Evolutionary conservation across 108 stramenopile species (phyloP).

Genomic region (Phaeodactylum tricornutum): DNA sequence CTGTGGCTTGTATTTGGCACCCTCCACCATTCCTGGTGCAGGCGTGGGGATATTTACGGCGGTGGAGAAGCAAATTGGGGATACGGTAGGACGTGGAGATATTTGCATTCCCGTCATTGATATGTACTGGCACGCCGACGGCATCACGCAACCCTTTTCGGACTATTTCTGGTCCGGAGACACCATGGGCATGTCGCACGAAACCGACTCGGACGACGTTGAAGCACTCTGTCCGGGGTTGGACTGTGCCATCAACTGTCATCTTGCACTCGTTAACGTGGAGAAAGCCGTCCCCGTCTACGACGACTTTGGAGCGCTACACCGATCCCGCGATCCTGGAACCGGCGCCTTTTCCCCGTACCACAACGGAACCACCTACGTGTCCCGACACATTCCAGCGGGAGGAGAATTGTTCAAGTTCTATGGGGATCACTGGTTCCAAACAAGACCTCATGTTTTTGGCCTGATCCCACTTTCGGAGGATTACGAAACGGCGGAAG

Average conservation of each 20-base stretch:
- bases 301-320: constrained; percentile 3
- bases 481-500: background rate
- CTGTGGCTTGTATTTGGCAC: constrained; percentile 38
- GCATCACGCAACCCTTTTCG: no score
- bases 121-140: constrained; percentile 36
- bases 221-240: constrained; percentile 31
- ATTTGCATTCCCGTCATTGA: constrained; percentile 41
- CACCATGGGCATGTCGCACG: background rate
- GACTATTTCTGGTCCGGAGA: constrained; percentile 12
- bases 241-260: constrained; percentile 30
- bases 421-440: constrained; percentile 63
- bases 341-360: constrained; percentile 35
- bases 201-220: background rate
- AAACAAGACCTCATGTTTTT: constrained; percentile 13
- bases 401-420: constrained; percentile 59
- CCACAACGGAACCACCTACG: constrained; percentile 11
- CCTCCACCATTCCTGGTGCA: constrained; percentile 25
- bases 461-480: constrained; percentile 3
- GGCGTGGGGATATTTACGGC: constrained; percentile 31
- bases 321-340: constrained; percentile 13
- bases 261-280: constrained; percentile 24
- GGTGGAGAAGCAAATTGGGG: constrained; percentile 10
- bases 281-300: constrained; percentile 4
- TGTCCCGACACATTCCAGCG: constrained; percentile 22
- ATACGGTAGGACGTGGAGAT: constrained; percentile 33